phyloP scores from a whole-genome alignment of 768 basidiomycete species.

The Multifurca ochricompacta region DNA sequence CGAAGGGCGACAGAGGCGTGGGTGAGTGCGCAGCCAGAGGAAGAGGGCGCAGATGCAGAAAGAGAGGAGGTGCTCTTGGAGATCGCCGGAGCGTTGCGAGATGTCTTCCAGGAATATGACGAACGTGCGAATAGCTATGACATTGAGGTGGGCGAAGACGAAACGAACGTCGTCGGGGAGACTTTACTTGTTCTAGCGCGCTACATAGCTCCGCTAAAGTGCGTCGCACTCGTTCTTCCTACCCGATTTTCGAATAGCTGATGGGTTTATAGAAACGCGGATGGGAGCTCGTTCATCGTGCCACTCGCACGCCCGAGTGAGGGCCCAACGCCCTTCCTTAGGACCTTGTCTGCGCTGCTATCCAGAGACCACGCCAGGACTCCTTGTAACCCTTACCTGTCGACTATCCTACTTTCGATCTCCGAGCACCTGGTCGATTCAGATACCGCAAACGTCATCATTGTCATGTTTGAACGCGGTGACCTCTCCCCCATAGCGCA shows the following conservation, averaged over 20 bases:
- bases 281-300: slow-evolving; percentile 39
- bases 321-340: slow-evolving; percentile 54
- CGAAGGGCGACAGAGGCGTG: slow-evolving; percentile 51
- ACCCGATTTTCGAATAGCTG: background rate
- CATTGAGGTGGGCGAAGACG: slow-evolving; percentile 53
- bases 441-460: slow-evolving; percentile 56
- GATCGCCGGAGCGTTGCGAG: slow-evolving; percentile 59
- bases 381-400: slow-evolving; percentile 52
- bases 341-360: slow-evolving; percentile 53
- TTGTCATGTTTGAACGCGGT: slow-evolving; percentile 57
- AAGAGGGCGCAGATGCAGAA: slow-evolving; percentile 20
- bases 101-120: slow-evolving; percentile 67
- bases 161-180: slow-evolving; percentile 55
- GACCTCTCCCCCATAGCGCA: slow-evolving; percentile 64
- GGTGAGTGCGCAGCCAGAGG: slow-evolving; percentile 35
- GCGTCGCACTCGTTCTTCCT: slow-evolving; percentile 25
- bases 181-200: slow-evolving; percentile 50
- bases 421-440: slow-evolving; percentile 62
- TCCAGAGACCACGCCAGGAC: slow-evolving; percentile 49
- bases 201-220: slow-evolving; percentile 55
- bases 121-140: slow-evolving; percentile 45
- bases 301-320: slow-evolving; percentile 47
- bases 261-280: slow-evolving; percentile 33
- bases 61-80: slow-evolving; percentile 51
- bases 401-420: slow-evolving; percentile 54